phyloP scores from a whole-genome alignment of 2,329 filamentous ascomycete species.

The Ophiostoma tasmaniense region DNA sequence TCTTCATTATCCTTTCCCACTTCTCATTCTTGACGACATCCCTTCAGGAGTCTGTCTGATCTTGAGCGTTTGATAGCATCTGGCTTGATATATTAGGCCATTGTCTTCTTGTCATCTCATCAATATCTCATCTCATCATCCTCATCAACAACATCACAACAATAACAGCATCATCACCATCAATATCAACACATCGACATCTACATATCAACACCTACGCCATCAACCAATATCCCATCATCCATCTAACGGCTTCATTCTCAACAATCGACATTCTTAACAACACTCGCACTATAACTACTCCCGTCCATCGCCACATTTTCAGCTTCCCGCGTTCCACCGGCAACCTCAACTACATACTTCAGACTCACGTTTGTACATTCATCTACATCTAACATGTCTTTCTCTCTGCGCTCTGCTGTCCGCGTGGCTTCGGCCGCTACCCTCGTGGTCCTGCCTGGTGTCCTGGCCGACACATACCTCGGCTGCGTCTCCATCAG shows the following conservation, averaged over 20 bases:
- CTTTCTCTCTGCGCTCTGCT: conserved; percentile 12
- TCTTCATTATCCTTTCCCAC: not conserved
- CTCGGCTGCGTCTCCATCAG: conserved; percentile 21
- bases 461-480: conserved; percentile 13
- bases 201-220: not conserved
- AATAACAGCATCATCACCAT: not conserved
- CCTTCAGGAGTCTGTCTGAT: not conserved
- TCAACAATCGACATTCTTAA: not conserved
- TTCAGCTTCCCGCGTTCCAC: not conserved
- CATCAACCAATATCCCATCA: not conserved
- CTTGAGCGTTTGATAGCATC: not conserved
- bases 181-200: not conserved
- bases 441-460: conserved; percentile 9
- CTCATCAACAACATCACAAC: not conserved
- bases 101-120: not conserved
- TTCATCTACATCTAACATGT: conserved; percentile 11
- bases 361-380: not conserved
- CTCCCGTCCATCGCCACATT: not conserved
- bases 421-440: conserved; percentile 12
- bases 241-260: not conserved
- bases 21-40: not conserved
- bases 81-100: conserved; percentile 1
- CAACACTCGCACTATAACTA: not conserved
- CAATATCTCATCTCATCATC: not conserved
- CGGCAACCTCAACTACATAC: not conserved